Base-by-base conservation (phyloP, 306 rosid genomes). In the Ormosia semicastrata region DNA sequence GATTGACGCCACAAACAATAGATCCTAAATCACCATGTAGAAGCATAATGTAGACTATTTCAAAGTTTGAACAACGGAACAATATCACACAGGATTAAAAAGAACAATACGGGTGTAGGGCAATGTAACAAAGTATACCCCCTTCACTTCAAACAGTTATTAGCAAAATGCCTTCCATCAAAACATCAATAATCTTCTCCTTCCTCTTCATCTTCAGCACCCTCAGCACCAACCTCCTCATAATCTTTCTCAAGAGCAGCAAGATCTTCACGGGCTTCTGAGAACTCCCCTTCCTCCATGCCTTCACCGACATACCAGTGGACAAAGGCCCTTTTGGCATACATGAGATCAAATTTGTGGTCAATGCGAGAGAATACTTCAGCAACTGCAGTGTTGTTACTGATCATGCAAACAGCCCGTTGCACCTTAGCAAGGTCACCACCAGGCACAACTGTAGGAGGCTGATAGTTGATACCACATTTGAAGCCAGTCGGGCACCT, bases 401-500 rank as follows among this genome's bases (percentile, higher is more conserved):
- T 95, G 87, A 95, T 95, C 99, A 95, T 95, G 88, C 99, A 95
- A 43, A 95, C 99, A 36, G 99, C 99, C 67, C 99, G 85, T 80
- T 95, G 99, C 75, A 95, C 99, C 93, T 88, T 88, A 60, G 99
- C 99, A 58, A 95, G 97, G 85, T 95, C 99, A 41, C 99, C 99
- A 0, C 90, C 94, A 0, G 99, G 99, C 62, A 95, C 99, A 37
- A 95, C 99, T 14, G 99, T 89, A 7, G 99, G 99, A 80, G 99
- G 98, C 91, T 95, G 97, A 74, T 95, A 95, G 89, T 95, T 95
- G 87, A 95, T 95, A 57, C 99, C 99, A 34, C 99, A 95, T 73
- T 95, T 95, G 87, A 95, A 95, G 52, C 99, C 99, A 76, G 99
- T 95, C 63, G 99, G 99, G 84, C 99, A 95, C 99, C 99, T 95